These are phyloP conservation scores for Cokeromyces recurvatus DNA, from an alignment of 371 early-diverging fungal species.

Conservation along the genomic window DNA sequence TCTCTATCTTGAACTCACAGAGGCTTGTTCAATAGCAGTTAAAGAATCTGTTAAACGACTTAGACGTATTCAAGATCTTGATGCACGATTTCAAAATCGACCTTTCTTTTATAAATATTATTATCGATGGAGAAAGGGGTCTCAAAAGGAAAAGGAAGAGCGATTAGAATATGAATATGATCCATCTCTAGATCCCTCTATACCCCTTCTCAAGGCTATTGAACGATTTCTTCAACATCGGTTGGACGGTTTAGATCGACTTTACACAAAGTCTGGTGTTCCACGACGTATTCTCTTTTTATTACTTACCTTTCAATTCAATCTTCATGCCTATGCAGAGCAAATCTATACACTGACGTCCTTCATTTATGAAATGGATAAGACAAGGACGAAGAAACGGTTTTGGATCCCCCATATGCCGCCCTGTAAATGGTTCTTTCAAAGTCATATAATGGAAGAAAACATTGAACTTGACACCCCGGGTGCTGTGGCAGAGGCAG, in stretches of 20 bases:
- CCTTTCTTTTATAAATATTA: slow-evolving; percentile 29
- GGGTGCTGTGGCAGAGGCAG: slow-evolving; percentile 10
- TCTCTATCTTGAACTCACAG: slow-evolving; percentile 25
- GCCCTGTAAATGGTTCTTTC: slow-evolving; percentile 17
- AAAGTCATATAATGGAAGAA: slow-evolving; percentile 5
- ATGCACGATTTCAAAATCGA: slow-evolving; percentile 28
- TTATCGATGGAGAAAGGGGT: slow-evolving; percentile 14
- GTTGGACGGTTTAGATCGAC: slow-evolving; percentile 22
- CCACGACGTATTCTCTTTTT: slow-evolving; percentile 39
- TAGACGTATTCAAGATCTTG: slow-evolving; percentile 26
- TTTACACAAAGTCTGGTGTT: slow-evolving; percentile 19
- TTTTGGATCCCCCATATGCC: slow-evolving; percentile 32
- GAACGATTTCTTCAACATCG: slow-evolving; percentile 28
- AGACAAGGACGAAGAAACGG: slow-evolving; percentile 14
- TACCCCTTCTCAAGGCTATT: slow-evolving; percentile 26
- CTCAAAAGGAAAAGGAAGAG: slow-evolving; percentile 4
- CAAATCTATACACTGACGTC: slow-evolving; percentile 36
- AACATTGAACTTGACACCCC: slow-evolving; percentile 26
- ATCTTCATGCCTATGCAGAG: slow-evolving; percentile 39
- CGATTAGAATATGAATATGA: slow-evolving; percentile 6
- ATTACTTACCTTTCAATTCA: slow-evolving; percentile 38
- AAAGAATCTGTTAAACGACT: slow-evolving; percentile 27
- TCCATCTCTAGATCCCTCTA: slow-evolving; percentile 25
- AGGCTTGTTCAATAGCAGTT: slow-evolving; percentile 32
- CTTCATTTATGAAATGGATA: slow-evolving; percentile 36